Percentiles rank a stretch among this genome's conserved stretches.
Conservation (phyloP, 352 stramenopile species). For the Peronospora destructor region DNA sequence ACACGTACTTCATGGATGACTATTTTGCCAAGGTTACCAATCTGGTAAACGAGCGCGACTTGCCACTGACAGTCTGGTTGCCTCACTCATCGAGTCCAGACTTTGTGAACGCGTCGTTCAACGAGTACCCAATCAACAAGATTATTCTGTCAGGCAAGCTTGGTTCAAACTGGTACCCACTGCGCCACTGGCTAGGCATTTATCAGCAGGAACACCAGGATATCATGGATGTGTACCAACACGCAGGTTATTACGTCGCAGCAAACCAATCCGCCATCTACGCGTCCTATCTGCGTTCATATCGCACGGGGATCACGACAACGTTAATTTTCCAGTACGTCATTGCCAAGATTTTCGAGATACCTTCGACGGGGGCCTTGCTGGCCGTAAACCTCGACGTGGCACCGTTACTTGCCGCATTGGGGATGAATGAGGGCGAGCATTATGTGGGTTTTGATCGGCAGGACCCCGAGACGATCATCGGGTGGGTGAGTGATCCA, state of each 20-base stretch:
- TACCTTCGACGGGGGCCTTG: slow-evolving; percentile 59
- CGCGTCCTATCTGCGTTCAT: slow-evolving; percentile 62
- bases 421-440: slow-evolving; percentile 49
- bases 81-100: slow-evolving; percentile 57
- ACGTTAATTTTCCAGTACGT: slow-evolving; percentile 74
- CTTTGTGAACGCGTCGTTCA: slow-evolving; percentile 55
- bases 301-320: slow-evolving; percentile 64
- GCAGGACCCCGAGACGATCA: slow-evolving; percentile 33
- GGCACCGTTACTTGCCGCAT: slow-evolving; percentile 36
- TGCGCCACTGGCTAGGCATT: slow-evolving; percentile 58
- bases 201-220: slow-evolving; percentile 40
- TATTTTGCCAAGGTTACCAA: slow-evolving; percentile 59
- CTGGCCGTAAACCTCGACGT: slow-evolving; percentile 64
- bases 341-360: slow-evolving; percentile 77
- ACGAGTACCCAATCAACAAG: slow-evolving; percentile 68
- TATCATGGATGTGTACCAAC: slow-evolving; percentile 61
- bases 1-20: slow-evolving; percentile 73
- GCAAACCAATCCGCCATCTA: slow-evolving; percentile 62
- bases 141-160: slow-evolving; percentile 56
- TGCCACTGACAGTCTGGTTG: slow-evolving; percentile 61
- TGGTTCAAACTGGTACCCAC: slow-evolving; percentile 49
- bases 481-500: slow-evolving; percentile 49
- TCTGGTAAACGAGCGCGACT: slow-evolving; percentile 43
- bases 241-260: slow-evolving; percentile 42
- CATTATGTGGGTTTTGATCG: slow-evolving; percentile 66